These are phyloP conservation scores for Vitis hybrid DNA, from an alignment of 177 flowering plant genomes.

Conservation along the genomic window DNA sequence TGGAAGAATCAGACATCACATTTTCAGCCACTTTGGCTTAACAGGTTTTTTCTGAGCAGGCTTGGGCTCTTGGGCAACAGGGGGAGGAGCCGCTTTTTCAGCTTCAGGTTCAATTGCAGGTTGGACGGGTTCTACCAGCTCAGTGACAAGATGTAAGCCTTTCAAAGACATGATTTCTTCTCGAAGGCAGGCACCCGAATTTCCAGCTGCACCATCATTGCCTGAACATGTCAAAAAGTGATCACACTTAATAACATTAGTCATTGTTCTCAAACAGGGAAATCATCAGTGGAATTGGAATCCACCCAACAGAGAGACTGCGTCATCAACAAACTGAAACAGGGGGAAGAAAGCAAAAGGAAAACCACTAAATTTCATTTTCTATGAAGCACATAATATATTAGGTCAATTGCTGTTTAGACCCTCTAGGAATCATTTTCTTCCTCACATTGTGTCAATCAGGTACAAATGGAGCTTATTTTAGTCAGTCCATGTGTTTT, in stretches of 20 bases:
- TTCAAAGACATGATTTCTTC: constrained; percentile 70
- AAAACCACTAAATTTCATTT: too few species aligned
- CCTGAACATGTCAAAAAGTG: constrained; percentile 30
- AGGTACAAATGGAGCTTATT: too few species aligned
- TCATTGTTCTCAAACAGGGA: too few species aligned
- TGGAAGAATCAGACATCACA: constrained; percentile 35
- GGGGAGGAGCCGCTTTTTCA: constrained; percentile 17
- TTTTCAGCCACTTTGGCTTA: constrained; percentile 82
- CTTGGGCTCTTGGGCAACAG: constrained; percentile 45
- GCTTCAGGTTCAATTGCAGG: constrained; percentile 35
- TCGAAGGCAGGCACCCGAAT: constrained; percentile 60
- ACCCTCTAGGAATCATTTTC: too few species aligned
- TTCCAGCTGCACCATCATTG: constrained; percentile 34
- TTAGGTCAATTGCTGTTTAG: too few species aligned
- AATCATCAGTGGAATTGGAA: too few species aligned
- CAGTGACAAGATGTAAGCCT: constrained; percentile 39
- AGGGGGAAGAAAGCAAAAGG: too few species aligned
- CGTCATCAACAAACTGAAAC: too few species aligned
- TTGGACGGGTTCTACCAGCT: constrained; percentile 34
- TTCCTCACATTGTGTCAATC: too few species aligned
- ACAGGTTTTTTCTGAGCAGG: constrained; percentile 59
- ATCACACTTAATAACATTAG: neutral
- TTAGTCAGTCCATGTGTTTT: too few species aligned
- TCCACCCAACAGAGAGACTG: too few species aligned
- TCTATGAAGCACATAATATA: too few species aligned